Conservation (phyloP, 2,329 filamentous ascomycete species). For the Fusarium irregulare region DNA sequence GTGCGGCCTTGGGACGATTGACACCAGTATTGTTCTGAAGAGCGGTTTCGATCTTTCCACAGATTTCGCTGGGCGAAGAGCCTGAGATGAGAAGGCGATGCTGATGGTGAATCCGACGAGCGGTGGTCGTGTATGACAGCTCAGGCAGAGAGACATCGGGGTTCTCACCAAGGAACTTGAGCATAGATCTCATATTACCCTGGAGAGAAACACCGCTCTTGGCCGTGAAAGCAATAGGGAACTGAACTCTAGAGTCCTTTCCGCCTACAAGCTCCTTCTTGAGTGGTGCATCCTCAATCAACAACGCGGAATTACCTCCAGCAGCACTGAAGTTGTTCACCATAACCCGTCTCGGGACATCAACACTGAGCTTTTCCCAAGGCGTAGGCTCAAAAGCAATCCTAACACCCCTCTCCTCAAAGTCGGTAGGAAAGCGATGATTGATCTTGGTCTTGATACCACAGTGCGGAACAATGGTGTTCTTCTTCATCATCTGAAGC, state of each 20-base stretch:
- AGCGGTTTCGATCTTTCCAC: constrained; percentile 17
- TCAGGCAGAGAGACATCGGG: constrained; percentile 53
- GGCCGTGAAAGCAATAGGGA: constrained; percentile 21
- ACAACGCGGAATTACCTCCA: constrained; percentile 75
- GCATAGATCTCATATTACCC: constrained; percentile 19
- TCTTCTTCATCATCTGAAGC: constrained; percentile 61
- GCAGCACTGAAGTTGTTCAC: constrained; percentile 79
- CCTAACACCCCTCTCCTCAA: constrained; percentile 56
- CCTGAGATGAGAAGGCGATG: constrained; percentile 58
- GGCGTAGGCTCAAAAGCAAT: constrained; percentile 66
- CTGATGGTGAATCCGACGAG: constrained; percentile 47
- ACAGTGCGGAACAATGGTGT: constrained; percentile 61
- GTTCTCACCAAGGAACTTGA: constrained; percentile 40
- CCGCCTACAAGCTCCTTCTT: constrained; percentile 47
- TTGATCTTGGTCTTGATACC: constrained; percentile 65
- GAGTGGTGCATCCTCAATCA: constrained; percentile 67
- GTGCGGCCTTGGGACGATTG: constrained; percentile 23
- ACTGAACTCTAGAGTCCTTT: constrained; percentile 52
- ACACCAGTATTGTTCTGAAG: constrained; percentile 17
- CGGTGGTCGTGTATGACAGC: constrained; percentile 60
- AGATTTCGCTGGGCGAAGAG: not conserved
- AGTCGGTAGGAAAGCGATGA: constrained; percentile 55
- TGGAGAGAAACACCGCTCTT: constrained; percentile 22
- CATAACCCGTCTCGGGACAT: constrained; percentile 60
- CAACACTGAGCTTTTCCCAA: constrained; percentile 54